Conservation (phyloP, 2,329 filamentous ascomycete species). For the Aspergillus sp. region DNA sequence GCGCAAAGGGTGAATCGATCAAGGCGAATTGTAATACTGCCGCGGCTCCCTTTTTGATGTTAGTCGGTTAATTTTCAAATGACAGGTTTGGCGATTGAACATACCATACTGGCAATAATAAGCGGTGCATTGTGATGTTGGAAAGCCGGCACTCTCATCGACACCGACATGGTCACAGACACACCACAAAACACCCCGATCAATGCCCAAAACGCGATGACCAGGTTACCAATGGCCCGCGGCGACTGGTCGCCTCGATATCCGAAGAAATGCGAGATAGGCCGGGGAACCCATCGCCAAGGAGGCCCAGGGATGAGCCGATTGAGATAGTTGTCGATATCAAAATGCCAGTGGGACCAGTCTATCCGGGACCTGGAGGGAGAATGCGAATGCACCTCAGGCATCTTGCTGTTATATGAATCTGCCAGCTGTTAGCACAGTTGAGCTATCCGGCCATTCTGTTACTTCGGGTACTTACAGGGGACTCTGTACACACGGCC, state of each 20-base stretch:
- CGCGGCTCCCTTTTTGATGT: slow-evolving; percentile 54
- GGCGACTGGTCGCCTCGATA: slow-evolving; percentile 41
- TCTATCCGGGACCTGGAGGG: slow-evolving; percentile 11
- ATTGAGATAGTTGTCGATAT: slow-evolving; percentile 72
- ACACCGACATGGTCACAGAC: slow-evolving; percentile 53
- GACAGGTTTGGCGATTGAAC: slow-evolving; percentile 23
- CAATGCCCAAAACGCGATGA: slow-evolving; percentile 56
- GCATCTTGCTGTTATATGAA: too few relatives aligned
- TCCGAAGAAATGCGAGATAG: slow-evolving; percentile 63
- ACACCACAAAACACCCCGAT: slow-evolving; percentile 59
- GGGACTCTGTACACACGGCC: too few relatives aligned
- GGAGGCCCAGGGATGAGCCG: slow-evolving; percentile 60
- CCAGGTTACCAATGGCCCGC: slow-evolving; percentile 49
- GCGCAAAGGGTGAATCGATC: slow-evolving; percentile 64
- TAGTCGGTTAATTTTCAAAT: slow-evolving; percentile 1
- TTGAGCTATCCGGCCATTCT: too few relatives aligned
- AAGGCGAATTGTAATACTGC: slow-evolving; percentile 69
- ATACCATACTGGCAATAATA: slow-evolving; percentile 64
- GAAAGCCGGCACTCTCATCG: slow-evolving; percentile 50
- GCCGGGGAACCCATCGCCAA: slow-evolving; percentile 57
- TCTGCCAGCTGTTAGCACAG: too few relatives aligned
- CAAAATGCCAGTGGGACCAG: slow-evolving; percentile 48
- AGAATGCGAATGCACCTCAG: neutral
- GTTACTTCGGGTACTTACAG: too few relatives aligned
- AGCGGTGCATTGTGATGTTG: slow-evolving; percentile 48